These are phyloP conservation scores for Mortierella claussenii DNA, from an alignment of 192 early-diverging fungal species.

Conservation along the genomic window DNA sequence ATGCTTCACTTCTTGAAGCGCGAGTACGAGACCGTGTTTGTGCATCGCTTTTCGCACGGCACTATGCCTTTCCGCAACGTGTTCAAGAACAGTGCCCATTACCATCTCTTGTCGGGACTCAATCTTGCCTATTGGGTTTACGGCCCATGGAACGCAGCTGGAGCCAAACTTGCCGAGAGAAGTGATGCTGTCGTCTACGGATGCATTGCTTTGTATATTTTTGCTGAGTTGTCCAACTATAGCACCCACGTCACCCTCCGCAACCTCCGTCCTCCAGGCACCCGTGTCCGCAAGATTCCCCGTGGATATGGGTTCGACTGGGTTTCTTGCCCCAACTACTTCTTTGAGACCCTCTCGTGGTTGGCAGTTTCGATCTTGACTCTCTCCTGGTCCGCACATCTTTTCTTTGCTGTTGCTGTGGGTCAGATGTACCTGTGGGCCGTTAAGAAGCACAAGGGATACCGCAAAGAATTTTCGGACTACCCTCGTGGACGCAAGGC, in stretches of 20 bases:
- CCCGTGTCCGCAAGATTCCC: slow-evolving; percentile 86
- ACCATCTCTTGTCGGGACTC: slow-evolving; percentile 89
- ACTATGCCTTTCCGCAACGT: slow-evolving; percentile 97
- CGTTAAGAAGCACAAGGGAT: slow-evolving; percentile 93
- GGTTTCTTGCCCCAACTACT: slow-evolving; percentile 94
- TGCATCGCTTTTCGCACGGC: slow-evolving; percentile 92
- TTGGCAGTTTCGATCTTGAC: slow-evolving; percentile 76
- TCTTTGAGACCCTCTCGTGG: slow-evolving; percentile 92
- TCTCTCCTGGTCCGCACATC: slow-evolving; percentile 65
- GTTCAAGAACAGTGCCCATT: slow-evolving; percentile 96
- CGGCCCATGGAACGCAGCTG: slow-evolving; percentile 76
- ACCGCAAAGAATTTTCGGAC: slow-evolving; percentile 89
- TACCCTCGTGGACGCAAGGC: slow-evolving; percentile 90
- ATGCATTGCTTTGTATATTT: slow-evolving; percentile 56
- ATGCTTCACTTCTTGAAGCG: slow-evolving; percentile 93
- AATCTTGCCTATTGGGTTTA: slow-evolving; percentile 90
- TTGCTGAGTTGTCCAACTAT: slow-evolving; percentile 87
- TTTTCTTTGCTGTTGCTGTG: slow-evolving; percentile 77
- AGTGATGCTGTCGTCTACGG: slow-evolving; percentile 34
- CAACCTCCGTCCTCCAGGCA: slow-evolving; percentile 91
- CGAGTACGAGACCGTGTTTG: slow-evolving; percentile 91
- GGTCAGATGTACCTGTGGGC: slow-evolving; percentile 96
- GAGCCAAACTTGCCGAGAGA: slow-evolving; percentile 58
- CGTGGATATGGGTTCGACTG: slow-evolving; percentile 92
- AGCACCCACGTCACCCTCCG: slow-evolving; percentile 87